Evolutionary conservation across 2,329 filamentous ascomycete genomes (phyloP).

Genomic region (Chaetoscypha palmicola): DNA sequence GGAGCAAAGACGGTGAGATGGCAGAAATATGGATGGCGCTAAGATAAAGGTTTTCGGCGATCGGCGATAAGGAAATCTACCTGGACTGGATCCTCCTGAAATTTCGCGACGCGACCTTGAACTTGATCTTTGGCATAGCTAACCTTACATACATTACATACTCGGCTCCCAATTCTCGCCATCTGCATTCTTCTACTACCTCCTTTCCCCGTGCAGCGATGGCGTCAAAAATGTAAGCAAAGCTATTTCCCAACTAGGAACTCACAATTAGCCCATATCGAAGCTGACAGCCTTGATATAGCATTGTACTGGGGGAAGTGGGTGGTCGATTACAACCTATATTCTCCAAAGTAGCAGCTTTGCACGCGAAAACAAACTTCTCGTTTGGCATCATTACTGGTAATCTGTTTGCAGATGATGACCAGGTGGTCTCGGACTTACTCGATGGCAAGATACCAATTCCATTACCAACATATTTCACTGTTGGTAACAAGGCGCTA

Average conservation of each 20-base stretch:
- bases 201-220: no score
- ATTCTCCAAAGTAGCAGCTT: slow-evolving; percentile 70
- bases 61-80: slow-evolving; percentile 14
- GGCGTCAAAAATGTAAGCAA: slow-evolving; percentile 37
- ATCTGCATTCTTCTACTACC: no score
- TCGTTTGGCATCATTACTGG: slow-evolving; percentile 78
- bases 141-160: no score
- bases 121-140: no score
- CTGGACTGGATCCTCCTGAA: no score
- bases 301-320: slow-evolving; percentile 66
- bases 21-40: slow-evolving; percentile 9
- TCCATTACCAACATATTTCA: slow-evolving; percentile 85
- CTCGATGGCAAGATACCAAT: slow-evolving; percentile 66
- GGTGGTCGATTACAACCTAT: slow-evolving; percentile 70
- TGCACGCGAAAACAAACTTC: slow-evolving; percentile 86
- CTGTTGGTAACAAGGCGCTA: slow-evolving; percentile 65
- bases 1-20: slow-evolving; percentile 7
- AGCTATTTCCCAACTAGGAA: no score
- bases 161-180: no score
- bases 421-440: slow-evolving; percentile 54
- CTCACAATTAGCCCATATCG: no score
- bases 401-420: slow-evolving; percentile 68
- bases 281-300: no score
- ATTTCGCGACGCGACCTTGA: no score
- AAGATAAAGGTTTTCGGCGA: slow-evolving; percentile 13